phyloP scores from a whole-genome alignment of 1,139 yeast species.

The Geotrichum carabidarum region DNA sequence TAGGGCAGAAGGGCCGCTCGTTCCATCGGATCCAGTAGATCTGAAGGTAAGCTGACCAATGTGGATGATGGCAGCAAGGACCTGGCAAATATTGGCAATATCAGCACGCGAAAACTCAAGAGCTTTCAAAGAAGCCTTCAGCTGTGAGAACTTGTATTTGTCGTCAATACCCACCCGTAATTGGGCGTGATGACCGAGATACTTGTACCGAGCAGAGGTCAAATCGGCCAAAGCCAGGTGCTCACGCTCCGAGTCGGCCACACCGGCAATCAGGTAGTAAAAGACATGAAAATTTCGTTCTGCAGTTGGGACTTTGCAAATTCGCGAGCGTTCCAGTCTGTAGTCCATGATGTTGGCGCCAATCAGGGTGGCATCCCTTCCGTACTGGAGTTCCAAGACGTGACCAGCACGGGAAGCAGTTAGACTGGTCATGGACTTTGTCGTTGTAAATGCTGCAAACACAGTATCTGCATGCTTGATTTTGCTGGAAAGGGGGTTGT shows the following conservation, averaged over 20 bases:
- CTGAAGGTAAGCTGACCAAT: constrained; percentile 41
- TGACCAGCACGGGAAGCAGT: constrained; percentile 40
- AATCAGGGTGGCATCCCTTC: constrained; percentile 37
- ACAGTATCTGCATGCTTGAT: constrained; percentile 37
- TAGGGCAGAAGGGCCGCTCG: constrained; percentile 38
- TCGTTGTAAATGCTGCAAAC: constrained; percentile 40
- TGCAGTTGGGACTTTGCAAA: constrained; percentile 41
- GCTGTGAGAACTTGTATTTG: constrained; percentile 35
- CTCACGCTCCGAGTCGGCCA: constrained; percentile 38
- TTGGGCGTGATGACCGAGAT: constrained; percentile 42
- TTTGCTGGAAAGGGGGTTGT: constrained; percentile 38
- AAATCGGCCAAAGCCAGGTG: constrained; percentile 37
- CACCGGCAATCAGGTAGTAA: constrained; percentile 40
- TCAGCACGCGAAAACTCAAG: constrained; percentile 41
- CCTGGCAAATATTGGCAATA: constrained; percentile 42
- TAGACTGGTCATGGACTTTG: constrained; percentile 37
- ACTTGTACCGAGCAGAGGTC: constrained; percentile 34
- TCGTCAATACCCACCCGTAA: constrained; percentile 40
- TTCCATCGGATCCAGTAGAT: constrained; percentile 35
- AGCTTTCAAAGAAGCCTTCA: constrained; percentile 37
- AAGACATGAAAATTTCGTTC: constrained; percentile 43
- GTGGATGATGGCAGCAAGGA: constrained; percentile 43
- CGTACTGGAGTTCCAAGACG: constrained; percentile 41
- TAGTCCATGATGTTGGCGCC: constrained; percentile 41
- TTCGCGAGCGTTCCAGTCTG: constrained; percentile 40